phyloP scores from a whole-genome alignment of 768 basidiomycete species.

The Leccinum subgranulosum region DNA sequence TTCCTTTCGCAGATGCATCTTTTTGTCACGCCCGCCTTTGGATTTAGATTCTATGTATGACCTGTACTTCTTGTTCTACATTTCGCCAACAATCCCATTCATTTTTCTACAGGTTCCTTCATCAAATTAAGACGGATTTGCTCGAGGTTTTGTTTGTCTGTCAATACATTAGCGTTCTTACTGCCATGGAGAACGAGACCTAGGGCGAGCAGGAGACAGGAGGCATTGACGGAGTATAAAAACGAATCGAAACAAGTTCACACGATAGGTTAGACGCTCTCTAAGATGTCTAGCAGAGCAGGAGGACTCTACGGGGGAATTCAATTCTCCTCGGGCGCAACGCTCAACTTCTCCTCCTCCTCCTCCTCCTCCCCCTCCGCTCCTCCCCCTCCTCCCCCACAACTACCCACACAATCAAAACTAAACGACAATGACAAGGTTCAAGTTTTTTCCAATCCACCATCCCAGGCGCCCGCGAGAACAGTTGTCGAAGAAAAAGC shows the following conservation, averaged over 20 bases:
- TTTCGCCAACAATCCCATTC: too few species aligned
- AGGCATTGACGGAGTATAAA: too few species aligned
- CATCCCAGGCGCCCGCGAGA: slow-evolving; percentile 27
- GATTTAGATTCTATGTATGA: too few species aligned
- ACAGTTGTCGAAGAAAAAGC: slow-evolving; percentile 25
- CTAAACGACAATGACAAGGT: slow-evolving; percentile 19
- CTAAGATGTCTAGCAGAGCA: slow-evolving; percentile 70
- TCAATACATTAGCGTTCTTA: too few species aligned
- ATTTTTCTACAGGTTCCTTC: too few species aligned
- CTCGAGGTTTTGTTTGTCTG: too few species aligned
- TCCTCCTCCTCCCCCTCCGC: slow-evolving; percentile 31
- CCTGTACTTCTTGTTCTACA: too few species aligned
- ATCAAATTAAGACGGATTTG: too few species aligned
- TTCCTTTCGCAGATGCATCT: too few species aligned
- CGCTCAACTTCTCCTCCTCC: slow-evolving; percentile 44
- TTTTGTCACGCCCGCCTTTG: too few species aligned
- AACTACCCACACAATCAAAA: slow-evolving; percentile 18
- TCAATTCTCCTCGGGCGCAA: slow-evolving; percentile 71
- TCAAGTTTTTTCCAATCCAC: slow-evolving; percentile 7
- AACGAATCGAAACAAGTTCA: slow-evolving; percentile 2
- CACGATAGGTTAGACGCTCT: slow-evolving; percentile 17
- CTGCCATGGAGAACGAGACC: too few species aligned
- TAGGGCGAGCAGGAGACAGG: too few species aligned
- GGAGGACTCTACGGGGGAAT: slow-evolving; percentile 87
- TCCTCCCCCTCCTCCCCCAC: slow-evolving; percentile 18